Conservation (phyloP, 2,329 filamentous ascomycete species). For the Claviceps maximensis region DNA sequence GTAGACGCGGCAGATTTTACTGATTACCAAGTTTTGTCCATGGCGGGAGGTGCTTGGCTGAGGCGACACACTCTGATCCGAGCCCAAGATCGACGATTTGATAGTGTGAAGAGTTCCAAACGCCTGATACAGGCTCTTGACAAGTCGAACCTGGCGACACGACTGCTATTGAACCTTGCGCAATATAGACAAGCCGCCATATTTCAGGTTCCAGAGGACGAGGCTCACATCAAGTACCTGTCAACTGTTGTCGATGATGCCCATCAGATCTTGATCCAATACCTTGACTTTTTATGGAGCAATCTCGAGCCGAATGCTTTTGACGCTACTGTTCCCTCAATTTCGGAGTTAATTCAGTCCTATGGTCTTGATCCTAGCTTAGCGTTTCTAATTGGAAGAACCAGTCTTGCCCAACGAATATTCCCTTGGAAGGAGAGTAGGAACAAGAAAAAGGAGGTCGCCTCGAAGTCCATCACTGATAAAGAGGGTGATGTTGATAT, state of each 20-base stretch:
- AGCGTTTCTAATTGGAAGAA: constrained; percentile 73
- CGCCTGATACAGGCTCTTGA: constrained; percentile 69
- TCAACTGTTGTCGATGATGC: constrained; percentile 84
- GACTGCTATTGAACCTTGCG: constrained; percentile 77
- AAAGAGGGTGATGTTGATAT: constrained; percentile 46
- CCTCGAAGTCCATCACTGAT: constrained; percentile 23
- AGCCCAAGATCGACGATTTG: constrained; percentile 69
- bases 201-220: constrained; percentile 55
- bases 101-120: constrained; percentile 59
- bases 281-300: constrained; percentile 74
- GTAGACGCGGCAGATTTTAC: constrained; percentile 78
- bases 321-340: constrained; percentile 61
- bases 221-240: constrained; percentile 77
- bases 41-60: constrained; percentile 68
- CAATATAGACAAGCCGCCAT: constrained; percentile 83
- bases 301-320: constrained; percentile 68
- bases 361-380: constrained; percentile 69
- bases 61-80: constrained; percentile 69
- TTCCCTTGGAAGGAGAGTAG: constrained; percentile 24
- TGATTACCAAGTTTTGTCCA: constrained; percentile 72
- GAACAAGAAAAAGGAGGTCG: constrained; percentile 15
- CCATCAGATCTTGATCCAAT: constrained; percentile 73
- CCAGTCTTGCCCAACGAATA: constrained; percentile 58
- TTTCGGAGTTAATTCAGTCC: constrained; percentile 59
- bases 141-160: constrained; percentile 64